Percentiles rank a stretch among this genome's conserved stretches.
Conservation (phyloP, 2,329 filamentous ascomycete species). For the Alternaria conjuncta region DNA sequence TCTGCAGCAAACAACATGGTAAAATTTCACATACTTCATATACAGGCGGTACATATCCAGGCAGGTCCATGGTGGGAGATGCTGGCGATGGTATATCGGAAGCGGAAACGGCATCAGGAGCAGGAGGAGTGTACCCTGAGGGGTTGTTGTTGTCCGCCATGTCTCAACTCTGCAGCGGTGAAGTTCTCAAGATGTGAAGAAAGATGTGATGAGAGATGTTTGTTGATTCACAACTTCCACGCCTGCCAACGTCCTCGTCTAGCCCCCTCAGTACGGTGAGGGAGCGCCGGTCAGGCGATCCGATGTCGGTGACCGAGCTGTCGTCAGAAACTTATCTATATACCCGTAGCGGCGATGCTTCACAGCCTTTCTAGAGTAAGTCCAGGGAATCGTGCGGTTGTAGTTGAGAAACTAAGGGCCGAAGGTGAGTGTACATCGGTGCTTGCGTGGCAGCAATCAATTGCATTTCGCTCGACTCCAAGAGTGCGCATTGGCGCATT, state of each 20-base stretch:
- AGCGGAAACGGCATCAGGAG: neutral
- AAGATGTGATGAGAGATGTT: neutral
- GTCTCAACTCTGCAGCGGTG: neutral
- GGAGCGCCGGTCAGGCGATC: neutral
- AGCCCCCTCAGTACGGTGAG: neutral
- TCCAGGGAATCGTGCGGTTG: neutral
- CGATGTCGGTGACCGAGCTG: neutral
- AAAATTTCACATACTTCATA: neutral
- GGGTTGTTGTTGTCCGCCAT: neutral
- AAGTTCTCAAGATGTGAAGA: neutral
- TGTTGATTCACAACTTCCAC: neutral
- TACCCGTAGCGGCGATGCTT: neutral
- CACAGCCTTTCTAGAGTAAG: neutral
- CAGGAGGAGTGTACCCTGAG: neutral
- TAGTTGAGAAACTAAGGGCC: neutral
- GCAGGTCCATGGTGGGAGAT: neutral
- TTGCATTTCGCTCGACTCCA: neutral
- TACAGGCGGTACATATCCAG: neutral
- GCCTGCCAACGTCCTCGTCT: neutral
- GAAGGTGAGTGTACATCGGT: neutral
- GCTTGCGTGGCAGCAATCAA: neutral
- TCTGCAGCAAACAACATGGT: neutral
- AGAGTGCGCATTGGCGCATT: constrained; percentile 10
- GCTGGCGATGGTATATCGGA: neutral
- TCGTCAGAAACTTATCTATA: neutral